These are phyloP conservation scores for Lophiotrema nucula DNA, from an alignment of 495 filamentous ascomycete genomes.

Conservation along the genomic window DNA sequence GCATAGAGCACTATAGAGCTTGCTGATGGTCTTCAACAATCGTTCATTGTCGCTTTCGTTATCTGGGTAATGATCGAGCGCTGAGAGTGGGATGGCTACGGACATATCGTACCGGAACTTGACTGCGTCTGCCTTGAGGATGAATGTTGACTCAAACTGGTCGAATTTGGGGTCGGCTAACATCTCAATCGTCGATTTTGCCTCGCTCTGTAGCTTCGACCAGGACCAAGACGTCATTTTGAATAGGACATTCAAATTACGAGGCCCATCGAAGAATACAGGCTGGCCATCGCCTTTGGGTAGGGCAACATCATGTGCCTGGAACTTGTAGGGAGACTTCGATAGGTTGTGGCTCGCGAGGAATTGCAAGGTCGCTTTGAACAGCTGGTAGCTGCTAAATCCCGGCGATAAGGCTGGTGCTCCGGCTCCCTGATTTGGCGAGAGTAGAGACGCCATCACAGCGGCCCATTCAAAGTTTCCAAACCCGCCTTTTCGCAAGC, in stretches of 20 bases:
- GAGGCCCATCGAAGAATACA: conserved; percentile 65
- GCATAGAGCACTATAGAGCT: conserved; percentile 57
- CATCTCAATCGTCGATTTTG: conserved; percentile 64
- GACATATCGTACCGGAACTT: conserved; percentile 70
- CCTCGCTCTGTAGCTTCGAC: conserved; percentile 65
- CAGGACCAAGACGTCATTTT: conserved; percentile 93
- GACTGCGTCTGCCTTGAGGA: conserved; percentile 66
- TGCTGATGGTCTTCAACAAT: conserved; percentile 4
- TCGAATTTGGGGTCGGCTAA: conserved; percentile 72
- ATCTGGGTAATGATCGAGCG: background rate
- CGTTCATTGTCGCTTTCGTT: conserved; percentile 3
- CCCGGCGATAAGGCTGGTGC: conserved; percentile 68
- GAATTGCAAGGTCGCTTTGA: conserved; percentile 87
- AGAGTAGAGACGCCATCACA: conserved; percentile 74
- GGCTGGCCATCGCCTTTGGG: conserved; percentile 42
- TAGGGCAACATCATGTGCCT: conserved; percentile 39
- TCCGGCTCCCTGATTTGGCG: conserved; percentile 57
- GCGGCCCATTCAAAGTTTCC: conserved; percentile 89
- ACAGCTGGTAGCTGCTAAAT: conserved; percentile 89
- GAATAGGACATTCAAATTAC: conserved; percentile 78
- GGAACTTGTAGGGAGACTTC: conserved; percentile 60
- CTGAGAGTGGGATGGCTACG: conserved; percentile 32
- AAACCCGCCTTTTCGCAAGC: conserved; percentile 76
- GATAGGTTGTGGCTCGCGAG: conserved; percentile 67
- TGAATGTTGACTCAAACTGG: conserved; percentile 80